These are phyloP conservation scores for Glaciozyma antarctica DNA, from an alignment of 768 basidiomycete genomes.

Conservation along the genomic window DNA sequence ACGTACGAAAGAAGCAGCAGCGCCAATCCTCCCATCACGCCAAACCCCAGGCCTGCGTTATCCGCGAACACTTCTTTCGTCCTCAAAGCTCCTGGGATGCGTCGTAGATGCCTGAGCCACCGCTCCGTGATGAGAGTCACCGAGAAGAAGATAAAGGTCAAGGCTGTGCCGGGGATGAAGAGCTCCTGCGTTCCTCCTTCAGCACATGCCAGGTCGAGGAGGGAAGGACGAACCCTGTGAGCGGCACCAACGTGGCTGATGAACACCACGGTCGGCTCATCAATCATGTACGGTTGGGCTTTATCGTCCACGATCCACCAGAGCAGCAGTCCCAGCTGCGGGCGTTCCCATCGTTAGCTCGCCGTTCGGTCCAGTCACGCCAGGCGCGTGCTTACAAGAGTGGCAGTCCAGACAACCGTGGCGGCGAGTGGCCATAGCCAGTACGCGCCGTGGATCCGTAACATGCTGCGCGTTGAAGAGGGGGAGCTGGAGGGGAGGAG, in stretches of 20 bases:
- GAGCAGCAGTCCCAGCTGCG: conserved; percentile 10
- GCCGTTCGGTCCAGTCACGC: background rate
- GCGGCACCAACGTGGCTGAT: conserved; percentile 40
- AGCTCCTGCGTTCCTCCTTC: conserved; percentile 23
- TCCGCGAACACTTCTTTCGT: conserved; percentile 39
- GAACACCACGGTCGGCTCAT: conserved; percentile 34
- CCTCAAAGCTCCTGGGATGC: conserved; percentile 39
- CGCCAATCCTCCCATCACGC: conserved; percentile 37
- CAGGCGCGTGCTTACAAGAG: too few relatives aligned
- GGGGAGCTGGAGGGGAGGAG: too few relatives aligned
- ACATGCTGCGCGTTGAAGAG: background rate
- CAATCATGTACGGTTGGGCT: conserved; percentile 6
- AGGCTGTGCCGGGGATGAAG: conserved; percentile 35
- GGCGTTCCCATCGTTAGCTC: background rate
- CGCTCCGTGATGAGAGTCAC: conserved; percentile 39
- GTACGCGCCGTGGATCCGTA: conserved; percentile 3
- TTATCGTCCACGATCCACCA: conserved; percentile 24
- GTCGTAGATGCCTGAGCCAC: conserved; percentile 42
- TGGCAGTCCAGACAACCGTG: conserved; percentile 13
- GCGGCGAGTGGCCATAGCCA: conserved; percentile 12
- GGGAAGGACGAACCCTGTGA: conserved; percentile 7
- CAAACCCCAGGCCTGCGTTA: conserved; percentile 39
- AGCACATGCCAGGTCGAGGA: background rate
- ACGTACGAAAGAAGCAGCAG: conserved; percentile 37
- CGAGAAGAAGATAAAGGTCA: conserved; percentile 38